Evolutionary conservation across 2,329 filamentous ascomycete species (phyloP), one percentile per base, ranked within the genome.

Genomic region (Neonectria hederae): DNA sequence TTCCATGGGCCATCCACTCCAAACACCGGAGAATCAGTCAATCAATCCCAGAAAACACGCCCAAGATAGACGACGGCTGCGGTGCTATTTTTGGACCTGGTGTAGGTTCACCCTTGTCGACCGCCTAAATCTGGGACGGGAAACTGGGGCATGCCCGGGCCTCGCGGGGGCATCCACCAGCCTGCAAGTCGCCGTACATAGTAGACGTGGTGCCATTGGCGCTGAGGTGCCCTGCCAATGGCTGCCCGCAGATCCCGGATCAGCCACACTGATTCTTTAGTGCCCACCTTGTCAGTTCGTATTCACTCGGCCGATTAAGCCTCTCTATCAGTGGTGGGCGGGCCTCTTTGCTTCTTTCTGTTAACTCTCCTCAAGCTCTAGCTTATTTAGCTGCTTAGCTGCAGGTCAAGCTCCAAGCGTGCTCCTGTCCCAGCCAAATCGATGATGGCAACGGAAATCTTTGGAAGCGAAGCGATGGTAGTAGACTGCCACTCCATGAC

Each of bases 261-360:
- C 68, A 65, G 69, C 67, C 71, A 72, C 66, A 62, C 63, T 53
- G 54, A 55, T 63, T 59, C 63, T 49, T 49, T 65, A 54, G 68
- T 65, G 69, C 70, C 70, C 71, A 69, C 71, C 71, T 68, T 63
- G 59, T 30, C 60, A 73, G 69, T 73, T 73, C 71, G 71, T 73
- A 73, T 73, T 73, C 63, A 28, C 46, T 62, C 49, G 55, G 56
- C 54, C 55, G 62, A 69, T 60, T 62, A 65, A 71, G 46, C 59
- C 26, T 51, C n/a, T 28, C 28, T 9, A 30, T 11, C 22, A 26
- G 43, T 46, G 43, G 46, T 35, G 38, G 28, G 28, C 57, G 54
- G 35, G 22, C 45, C 30, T 22, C 51, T 30, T 30, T 42, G 49
- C 32, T 55, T 35, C 43, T 30, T 28, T 40, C 49, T 14, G 52